Evolutionary conservation across 2,329 filamentous ascomycete genomes (phyloP).

Genomic region (Paramyrothecium sp.): DNA sequence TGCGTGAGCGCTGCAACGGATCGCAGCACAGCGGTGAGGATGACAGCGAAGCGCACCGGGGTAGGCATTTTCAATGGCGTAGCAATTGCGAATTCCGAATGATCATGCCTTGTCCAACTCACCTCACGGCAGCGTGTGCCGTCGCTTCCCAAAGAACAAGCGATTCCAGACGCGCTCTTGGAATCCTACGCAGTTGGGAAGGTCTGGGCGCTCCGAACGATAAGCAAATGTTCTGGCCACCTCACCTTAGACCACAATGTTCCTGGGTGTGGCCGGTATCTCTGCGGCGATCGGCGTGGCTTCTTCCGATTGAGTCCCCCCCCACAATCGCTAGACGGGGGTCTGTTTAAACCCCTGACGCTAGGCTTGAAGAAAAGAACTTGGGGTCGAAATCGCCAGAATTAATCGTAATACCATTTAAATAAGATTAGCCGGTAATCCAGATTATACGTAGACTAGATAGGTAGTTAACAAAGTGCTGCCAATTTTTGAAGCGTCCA

Average conservation of each 20-base stretch:
- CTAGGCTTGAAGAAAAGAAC: background rate
- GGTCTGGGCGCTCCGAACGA: background rate
- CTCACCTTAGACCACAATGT: background rate
- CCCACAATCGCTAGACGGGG: background rate
- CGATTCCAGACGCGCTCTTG: background rate
- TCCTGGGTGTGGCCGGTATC: background rate
- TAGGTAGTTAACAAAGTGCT: no score
- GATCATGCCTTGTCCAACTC: background rate
- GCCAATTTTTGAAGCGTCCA: no score
- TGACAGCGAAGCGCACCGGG: conserved; percentile 13
- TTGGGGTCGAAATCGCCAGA: no score
- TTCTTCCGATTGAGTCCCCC: background rate
- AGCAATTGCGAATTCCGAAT: background rate
- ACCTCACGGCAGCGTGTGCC: background rate
- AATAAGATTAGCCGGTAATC: no score
- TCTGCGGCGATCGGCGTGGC: background rate
- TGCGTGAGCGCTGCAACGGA: conserved; percentile 38
- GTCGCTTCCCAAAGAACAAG: background rate
- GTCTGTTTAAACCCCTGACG: background rate
- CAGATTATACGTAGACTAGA: no score
- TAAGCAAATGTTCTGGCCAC: background rate
- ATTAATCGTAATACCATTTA: no score
- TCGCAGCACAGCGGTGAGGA: conserved; percentile 11
- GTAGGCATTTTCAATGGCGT: conserved; percentile 14
- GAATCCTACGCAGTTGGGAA: no score